These are phyloP conservation scores for Gossypium longicalyx DNA, from an alignment of 345 rosid genomes.

Conservation along the genomic window DNA sequence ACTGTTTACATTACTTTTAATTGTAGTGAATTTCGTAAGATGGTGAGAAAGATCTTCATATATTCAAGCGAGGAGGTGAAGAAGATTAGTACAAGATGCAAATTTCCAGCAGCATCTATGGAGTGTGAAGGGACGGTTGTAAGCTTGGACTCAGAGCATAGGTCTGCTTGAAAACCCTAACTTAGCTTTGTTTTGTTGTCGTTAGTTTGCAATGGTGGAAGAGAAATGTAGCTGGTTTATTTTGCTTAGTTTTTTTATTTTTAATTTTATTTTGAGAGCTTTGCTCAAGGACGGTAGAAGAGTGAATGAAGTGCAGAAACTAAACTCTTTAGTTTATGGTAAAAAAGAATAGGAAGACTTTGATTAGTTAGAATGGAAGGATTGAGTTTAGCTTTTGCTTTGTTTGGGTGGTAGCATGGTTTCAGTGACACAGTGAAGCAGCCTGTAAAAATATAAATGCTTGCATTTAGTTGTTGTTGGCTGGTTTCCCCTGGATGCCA, in stretches of 20 bases:
- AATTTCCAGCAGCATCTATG: constrained; percentile 27
- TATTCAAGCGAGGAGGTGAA: constrained; percentile 53
- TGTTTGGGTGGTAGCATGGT: constrained; percentile 22
- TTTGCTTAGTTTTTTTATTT: constrained; percentile 15
- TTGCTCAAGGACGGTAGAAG: constrained; percentile 14
- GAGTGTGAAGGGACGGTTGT: constrained; percentile 31
- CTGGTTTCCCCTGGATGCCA: not conserved
- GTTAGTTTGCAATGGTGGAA: constrained; percentile 13
- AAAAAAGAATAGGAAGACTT: constrained; percentile 5
- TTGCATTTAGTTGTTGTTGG: constrained; percentile 4
- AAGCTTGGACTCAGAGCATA: constrained; percentile 45
- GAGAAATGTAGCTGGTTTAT: constrained; percentile 14
- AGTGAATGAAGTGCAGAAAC: constrained; percentile 4
- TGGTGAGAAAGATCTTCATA: constrained; percentile 65
- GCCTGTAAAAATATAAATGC: constrained; percentile 19
- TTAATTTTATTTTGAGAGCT: constrained; percentile 9
- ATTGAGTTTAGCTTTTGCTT: constrained; percentile 22
- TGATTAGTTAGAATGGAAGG: constrained; percentile 18
- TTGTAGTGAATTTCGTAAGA: constrained; percentile 68
- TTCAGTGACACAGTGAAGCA: constrained; percentile 4
- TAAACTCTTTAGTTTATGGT: not conserved
- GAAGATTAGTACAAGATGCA: constrained; percentile 40
- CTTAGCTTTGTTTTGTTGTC: constrained; percentile 1
- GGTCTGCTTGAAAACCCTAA: constrained; percentile 17
- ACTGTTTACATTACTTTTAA: not conserved